phyloP scores from a whole-genome alignment of 345 rosid species.

The Passiflora organensis region DNA sequence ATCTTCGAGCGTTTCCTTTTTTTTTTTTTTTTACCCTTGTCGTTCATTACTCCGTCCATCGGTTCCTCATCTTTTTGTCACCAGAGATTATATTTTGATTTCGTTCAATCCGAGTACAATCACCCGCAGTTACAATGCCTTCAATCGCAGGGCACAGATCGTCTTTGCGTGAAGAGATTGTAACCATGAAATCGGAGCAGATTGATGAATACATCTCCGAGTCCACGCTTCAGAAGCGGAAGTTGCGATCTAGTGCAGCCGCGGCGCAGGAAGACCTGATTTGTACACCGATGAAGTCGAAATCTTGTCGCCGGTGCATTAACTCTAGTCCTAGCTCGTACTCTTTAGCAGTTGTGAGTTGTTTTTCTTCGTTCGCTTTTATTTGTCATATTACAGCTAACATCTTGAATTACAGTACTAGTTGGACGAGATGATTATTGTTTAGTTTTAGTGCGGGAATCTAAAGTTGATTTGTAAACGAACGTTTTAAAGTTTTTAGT shows the following conservation, averaged over 20 bases:
- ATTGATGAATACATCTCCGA: constrained; percentile 15
- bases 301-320: constrained; percentile 45
- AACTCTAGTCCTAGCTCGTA: constrained; percentile 26
- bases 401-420: no score
- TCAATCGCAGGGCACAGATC: constrained; percentile 35
- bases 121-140: constrained; percentile 52
- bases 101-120: background rate
- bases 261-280: constrained; percentile 9
- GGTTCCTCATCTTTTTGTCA: background rate
- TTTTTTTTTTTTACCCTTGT: no score
- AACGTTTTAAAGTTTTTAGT: background rate
- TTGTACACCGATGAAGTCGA: constrained; percentile 37
- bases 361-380: background rate
- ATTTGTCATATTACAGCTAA: background rate
- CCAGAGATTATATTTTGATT: background rate
- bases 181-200: constrained; percentile 28
- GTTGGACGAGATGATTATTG: background rate
- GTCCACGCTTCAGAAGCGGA: constrained; percentile 45
- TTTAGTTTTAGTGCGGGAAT: background rate
- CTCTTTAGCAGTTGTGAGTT: constrained; percentile 21
- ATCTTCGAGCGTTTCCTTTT: no score
- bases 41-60: background rate
- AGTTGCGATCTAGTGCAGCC: constrained; percentile 41
- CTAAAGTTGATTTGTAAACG: background rate
- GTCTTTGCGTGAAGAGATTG: constrained; percentile 33